These are phyloP conservation scores for Auriculariales sp. DNA, from an alignment of 768 basidiomycete genomes.

Conservation along the genomic window DNA sequence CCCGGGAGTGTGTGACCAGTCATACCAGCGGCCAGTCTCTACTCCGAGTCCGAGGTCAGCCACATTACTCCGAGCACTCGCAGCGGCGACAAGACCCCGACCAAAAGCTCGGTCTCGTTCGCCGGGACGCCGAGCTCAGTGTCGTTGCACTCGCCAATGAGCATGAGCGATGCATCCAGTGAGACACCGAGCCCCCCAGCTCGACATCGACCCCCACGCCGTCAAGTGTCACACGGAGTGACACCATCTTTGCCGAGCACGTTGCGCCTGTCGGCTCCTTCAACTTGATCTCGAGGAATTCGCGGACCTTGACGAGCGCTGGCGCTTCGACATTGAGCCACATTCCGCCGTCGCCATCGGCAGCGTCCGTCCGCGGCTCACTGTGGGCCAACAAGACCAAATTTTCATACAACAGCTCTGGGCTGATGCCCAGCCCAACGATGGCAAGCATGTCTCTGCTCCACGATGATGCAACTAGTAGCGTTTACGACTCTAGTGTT, in stretches of 20 bases:
- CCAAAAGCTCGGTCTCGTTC: too few relatives aligned
- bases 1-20: slow-evolving; percentile 21
- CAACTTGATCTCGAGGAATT: neutral
- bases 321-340: slow-evolving; percentile 4
- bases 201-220: slow-evolving; percentile 14
- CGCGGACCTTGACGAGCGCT: neutral
- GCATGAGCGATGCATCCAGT: neutral
- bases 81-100: slow-evolving; percentile 1
- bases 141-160: neutral
- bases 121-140: neutral
- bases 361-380: neutral
- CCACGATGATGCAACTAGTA: neutral
- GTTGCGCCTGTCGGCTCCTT: neutral
- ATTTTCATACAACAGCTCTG: neutral
- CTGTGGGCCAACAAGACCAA: neutral
- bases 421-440: neutral
- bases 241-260: neutral
- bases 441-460: neutral
- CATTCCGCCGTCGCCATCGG: slow-evolving; percentile 5
- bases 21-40: neutral
- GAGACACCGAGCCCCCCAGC: slow-evolving; percentile 1
- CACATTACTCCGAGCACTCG: neutral
- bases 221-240: slow-evolving; percentile 20
- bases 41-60: slow-evolving; percentile 1
- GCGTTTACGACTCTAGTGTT: neutral